Conservation (phyloP, 768 basidiomycete genomes). For the Boletus subparvulus region DNA sequence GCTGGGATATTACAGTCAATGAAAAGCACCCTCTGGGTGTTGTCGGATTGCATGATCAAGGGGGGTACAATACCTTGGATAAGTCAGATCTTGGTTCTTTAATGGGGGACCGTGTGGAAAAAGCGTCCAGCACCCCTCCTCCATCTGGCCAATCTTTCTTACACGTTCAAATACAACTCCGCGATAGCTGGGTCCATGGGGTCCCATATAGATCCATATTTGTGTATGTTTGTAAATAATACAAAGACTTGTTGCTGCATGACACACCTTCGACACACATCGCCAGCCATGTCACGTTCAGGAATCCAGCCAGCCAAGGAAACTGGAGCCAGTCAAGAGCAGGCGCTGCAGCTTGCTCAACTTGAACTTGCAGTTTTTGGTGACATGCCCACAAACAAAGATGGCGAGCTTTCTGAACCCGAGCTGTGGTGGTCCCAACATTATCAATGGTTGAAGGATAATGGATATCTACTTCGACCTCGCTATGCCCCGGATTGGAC, state of each 20-base stretch:
- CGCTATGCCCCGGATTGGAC: constrained; percentile 23
- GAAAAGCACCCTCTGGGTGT: constrained; percentile 1
- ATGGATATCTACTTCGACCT: constrained; percentile 18
- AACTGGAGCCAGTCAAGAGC: too few relatives aligned
- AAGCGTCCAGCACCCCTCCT: not conserved
- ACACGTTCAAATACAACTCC: constrained; percentile 1
- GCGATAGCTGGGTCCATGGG: constrained; percentile 1
- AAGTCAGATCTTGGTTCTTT: too few relatives aligned
- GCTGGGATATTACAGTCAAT: too few relatives aligned
- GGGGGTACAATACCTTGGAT: not conserved
- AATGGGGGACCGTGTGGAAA: not conserved
- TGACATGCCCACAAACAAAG: too few relatives aligned
- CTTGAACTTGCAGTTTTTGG: too few relatives aligned
- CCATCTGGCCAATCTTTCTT: not conserved
- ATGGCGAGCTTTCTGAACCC: not conserved
- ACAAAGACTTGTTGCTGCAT: too few relatives aligned
- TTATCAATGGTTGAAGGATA: constrained; percentile 13
- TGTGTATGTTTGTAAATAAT: not conserved
- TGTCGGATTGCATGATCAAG: constrained; percentile 8
- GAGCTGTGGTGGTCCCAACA: constrained; percentile 14
- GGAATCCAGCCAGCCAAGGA: too few relatives aligned
- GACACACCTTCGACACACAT: too few relatives aligned
- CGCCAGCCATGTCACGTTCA: too few relatives aligned
- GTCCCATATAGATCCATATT: constrained; percentile 7
- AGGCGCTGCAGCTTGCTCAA: too few relatives aligned